Evolutionary conservation across 352 stramenopile genomes (phyloP).

Genomic region (Sclerospora graminicola): DNA sequence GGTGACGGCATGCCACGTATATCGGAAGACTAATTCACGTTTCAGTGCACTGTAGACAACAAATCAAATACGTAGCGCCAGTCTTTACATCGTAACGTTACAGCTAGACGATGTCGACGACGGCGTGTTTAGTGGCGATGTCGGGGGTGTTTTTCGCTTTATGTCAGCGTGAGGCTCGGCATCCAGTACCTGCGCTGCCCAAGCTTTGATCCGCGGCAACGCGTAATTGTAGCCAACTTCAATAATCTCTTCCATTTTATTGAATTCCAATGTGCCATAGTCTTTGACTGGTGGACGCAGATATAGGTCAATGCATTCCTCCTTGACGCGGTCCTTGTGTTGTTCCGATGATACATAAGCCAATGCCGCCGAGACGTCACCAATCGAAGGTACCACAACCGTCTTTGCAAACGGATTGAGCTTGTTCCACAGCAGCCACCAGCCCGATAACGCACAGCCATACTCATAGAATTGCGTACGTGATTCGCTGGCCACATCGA

Average conservation of each 20-base stretch:
- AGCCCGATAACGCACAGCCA: constrained; percentile 69
- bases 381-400: constrained; percentile 87
- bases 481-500: constrained; percentile 82
- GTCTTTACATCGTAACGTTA: constrained; percentile 10
- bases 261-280: constrained; percentile 87
- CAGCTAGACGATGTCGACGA: constrained; percentile 8
- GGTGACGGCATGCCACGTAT: too few species aligned
- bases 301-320: constrained; percentile 83
- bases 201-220: constrained; percentile 52
- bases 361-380: constrained; percentile 82
- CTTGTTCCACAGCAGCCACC: constrained; percentile 88
- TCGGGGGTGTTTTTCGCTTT: constrained; percentile 14
- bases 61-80: too few species aligned
- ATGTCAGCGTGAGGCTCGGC: constrained; percentile 59
- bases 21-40: too few species aligned
- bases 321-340: constrained; percentile 77
- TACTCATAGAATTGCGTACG: constrained; percentile 74
- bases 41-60: too few species aligned
- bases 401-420: constrained; percentile 85
- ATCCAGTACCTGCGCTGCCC: constrained; percentile 40
- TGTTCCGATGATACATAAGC: constrained; percentile 87
- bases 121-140: constrained; percentile 3
- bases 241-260: constrained; percentile 89
- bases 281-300: constrained; percentile 82
- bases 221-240: constrained; percentile 78